Evolutionary conservation across 208 protist genomes (phyloP), one percentile per base, ranked within the genome.

Genomic region (Leishmania gerbilli): DNA sequence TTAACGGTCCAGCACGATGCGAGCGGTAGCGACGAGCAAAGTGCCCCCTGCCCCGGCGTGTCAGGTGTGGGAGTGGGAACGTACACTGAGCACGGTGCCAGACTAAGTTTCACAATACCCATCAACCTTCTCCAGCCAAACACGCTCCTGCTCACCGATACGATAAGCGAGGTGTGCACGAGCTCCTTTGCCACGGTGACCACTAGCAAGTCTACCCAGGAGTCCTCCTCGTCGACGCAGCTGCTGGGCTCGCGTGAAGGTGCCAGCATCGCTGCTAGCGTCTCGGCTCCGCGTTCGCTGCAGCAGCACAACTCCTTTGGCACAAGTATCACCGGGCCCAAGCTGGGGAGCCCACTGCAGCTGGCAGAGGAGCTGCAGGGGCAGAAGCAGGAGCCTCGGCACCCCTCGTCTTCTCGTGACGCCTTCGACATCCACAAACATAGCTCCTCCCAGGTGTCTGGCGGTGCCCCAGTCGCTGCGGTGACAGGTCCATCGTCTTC

Each of bases 141-240:
- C 1, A 34, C n/a, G 24, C 56, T 51, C 19, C 40, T 47, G 53
- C 40, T 65, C 37, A 49, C 74, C 24, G 56, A 68, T 19, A 24
- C 49, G 4, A 19, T 34, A 7, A 68, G 6, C 13, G 74, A 77
- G 13, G 40, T 49, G 37, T 49, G 7, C 74, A 62, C 56, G 1
- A 47, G 21, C 40, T 64, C 74, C 55, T 45, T 51, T 13, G 56
- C 31, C 56, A 49, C 49, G 8, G 24, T 31, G 24, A 51, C 27
- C 37, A 19, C 53, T 40, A 68, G 74, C 74, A 62, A 77, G 9
- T 77, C 53, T 45, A 37, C 74, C 34, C 74, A 77, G 53, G 55
- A 67, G 40, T 40, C 74, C 37, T 27, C 74, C n/a, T 68, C 74
- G 37, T 27, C 40, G 37, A 65, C 40, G 15, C 55, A 64, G 74